These are phyloP conservation scores for Ganoderma multipileum DNA, from an alignment of 1,284 basidiomycete genomes.

Conservation along the genomic window DNA sequence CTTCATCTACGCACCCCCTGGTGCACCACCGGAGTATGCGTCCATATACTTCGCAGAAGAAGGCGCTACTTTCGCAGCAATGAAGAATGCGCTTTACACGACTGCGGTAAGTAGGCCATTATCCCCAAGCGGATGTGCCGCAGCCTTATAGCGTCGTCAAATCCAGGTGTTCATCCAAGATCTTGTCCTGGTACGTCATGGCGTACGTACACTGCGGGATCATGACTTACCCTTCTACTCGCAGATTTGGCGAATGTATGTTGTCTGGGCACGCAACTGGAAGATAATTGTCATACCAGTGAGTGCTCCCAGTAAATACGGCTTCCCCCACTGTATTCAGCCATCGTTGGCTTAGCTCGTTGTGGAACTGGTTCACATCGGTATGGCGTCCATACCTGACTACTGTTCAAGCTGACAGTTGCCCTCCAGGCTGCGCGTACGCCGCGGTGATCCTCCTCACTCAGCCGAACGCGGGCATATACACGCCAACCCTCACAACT, in stretches of 20 bases:
- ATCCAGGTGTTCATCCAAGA: conserved; percentile 2
- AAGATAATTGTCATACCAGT: conserved; percentile 10
- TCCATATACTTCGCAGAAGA: conserved; percentile 12
- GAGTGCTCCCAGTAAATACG: background rate
- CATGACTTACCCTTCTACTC: no score
- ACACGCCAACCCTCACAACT: no score
- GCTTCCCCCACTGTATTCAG: no score
- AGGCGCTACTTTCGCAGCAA: no score
- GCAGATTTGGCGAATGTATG: conserved; percentile 16
- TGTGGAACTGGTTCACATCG: background rate
- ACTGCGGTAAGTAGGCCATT: conserved; percentile 11
- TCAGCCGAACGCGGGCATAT: background rate
- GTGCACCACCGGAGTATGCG: conserved; percentile 10
- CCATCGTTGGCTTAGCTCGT: no score
- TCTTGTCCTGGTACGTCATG: background rate
- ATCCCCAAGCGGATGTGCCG: no score
- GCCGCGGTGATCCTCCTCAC: background rate
- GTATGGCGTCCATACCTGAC: no score
- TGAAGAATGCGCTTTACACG: conserved; percentile 10
- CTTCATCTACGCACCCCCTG: conserved; percentile 8
- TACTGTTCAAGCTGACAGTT: no score
- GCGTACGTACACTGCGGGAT: no score
- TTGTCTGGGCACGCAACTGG: conserved; percentile 14
- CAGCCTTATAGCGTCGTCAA: no score
- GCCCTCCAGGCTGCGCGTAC: no score